phyloP scores from a whole-genome alignment of 2,329 filamentous ascomycete genomes.

The Pseudogymnoascus sp. region DNA sequence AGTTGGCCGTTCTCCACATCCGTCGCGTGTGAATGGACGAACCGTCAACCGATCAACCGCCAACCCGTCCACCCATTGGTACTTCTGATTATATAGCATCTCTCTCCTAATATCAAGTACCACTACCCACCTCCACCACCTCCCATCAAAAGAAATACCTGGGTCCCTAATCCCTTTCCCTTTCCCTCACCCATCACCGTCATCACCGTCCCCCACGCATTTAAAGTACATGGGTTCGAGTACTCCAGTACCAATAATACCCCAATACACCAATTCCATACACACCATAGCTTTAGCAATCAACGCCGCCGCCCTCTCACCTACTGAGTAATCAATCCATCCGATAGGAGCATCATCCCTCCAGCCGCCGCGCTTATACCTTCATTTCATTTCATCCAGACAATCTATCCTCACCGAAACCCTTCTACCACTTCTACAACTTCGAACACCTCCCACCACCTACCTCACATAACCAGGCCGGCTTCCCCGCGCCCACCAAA shows the following conservation, averaged over 20 bases:
- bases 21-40: background rate
- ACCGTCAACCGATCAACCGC: background rate
- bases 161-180: background rate
- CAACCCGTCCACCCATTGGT: background rate
- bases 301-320: background rate
- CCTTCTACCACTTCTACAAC: background rate
- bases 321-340: background rate
- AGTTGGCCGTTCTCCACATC: background rate
- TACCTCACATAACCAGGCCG: background rate
- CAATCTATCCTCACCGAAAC: background rate
- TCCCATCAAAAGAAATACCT: background rate
- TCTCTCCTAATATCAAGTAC: background rate
- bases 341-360: background rate
- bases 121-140: background rate
- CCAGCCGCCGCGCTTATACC: background rate
- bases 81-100: background rate
- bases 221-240: background rate
- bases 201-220: background rate
- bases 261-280: background rate
- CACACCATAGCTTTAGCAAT: conserved; percentile 1
- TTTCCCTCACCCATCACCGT: background rate
- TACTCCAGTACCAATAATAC: background rate
- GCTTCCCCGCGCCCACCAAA: background rate
- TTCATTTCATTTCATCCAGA: background rate
- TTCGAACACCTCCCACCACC: background rate